Evolutionary conservation across 2,329 filamentous ascomycete species (phyloP), one percentile per base, ranked within the genome.

Genomic region (Curvularia spicifera): DNA sequence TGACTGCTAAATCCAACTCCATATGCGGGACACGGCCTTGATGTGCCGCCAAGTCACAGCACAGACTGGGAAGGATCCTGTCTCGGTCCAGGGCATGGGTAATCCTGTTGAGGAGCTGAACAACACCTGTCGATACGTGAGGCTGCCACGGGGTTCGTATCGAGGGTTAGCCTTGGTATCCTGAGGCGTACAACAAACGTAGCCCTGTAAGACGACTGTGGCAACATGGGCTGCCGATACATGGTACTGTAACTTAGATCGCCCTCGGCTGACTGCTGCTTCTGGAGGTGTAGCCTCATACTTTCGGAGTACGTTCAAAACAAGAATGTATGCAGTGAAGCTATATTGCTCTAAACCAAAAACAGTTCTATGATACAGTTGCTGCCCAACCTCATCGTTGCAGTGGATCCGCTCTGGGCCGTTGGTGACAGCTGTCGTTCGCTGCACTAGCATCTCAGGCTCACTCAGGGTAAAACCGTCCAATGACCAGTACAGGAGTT

Each of bases 391-490:
- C 53, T 52, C 51, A 52, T 61, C 48, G 42, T 28, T 42, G 44
- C 52, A 49, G 37, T 45, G 26, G 50, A 57, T 60, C 62, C 59
- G 60, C 53, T 61, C 20, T n/a, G 6, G 40, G 31, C 61, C 52
- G 59, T 65, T 63, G 54, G 59, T 65, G 65, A 61, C 61, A 66
- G 58, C 60, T 61, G 54, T 65, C 65, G 64, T 60, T 57, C 63
- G 55, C 39, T 43, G 55, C 59, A 61, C 59, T 58, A 39, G 52
- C 49, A 22, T 28, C 59, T 69, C 61, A 56, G 68, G 62, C 60
- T 59, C 54, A 45, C 54, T 59, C 54, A 47, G 54, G 43, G 40
- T 45, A 51, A 53, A 37, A 33, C 50, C 44, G 67, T 68, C 69
- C 68, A 71, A 72, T 49, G 33, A 35, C 45, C 45, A 45, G 39